Evolutionary conservation across 2,329 filamentous ascomycete genomes (phyloP), one percentile per base, ranked within the genome.

Genomic region (Byssoonygena ceratinophila): DNA sequence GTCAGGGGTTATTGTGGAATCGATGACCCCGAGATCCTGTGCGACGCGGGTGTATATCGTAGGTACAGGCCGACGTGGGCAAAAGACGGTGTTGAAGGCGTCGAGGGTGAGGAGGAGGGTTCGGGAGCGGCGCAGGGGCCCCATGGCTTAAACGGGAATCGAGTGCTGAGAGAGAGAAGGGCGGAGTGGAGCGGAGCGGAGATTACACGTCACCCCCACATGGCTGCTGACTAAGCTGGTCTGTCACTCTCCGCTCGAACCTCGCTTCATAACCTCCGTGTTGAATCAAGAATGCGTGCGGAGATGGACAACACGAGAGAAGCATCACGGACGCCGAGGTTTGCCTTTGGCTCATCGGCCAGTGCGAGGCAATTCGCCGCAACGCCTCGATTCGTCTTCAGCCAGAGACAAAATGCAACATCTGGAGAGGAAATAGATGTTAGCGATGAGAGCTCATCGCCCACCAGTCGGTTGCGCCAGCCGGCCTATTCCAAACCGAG

Each of bases 81-180:
- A 58, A 58, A 73, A 74, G 45, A 74, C 55, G 2, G 72, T 74
- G 20, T 65, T 67, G 53, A 74, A 71, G 31, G 71, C 71, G 59
- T 74, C 72, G 37, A 74, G 59, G 31, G 71, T 73, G 18, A 74
- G 61, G 31, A 74, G 66, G 23, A 74, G 51, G 20, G 55, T 55
- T 8, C 45, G 36, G 27, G 32, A 46, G 34, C 27, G 29, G 29
- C 20, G 34, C 18, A 16, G n/a, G 16, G 47, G 36, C n/a, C n/a
- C 27, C 47, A 41, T 47, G 20, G 45, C 31, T 20, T 16, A 7
- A 4, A 14, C 16, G 12, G 20, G n/a, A n/a, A 34, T 8, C 31
- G 45, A 34, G 18, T 37, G 18, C 4, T 37, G 31, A 9, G 11
- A 11, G 7, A 27, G 22, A n/a, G 25, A 43, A 23, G 46, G 27